A percentile compares a stretch with the other conserved stretches of the same genome.
Conservation (phyloP, 495 filamentous ascomycete genomes). For the Hyaloscypha hepaticicola region DNA sequence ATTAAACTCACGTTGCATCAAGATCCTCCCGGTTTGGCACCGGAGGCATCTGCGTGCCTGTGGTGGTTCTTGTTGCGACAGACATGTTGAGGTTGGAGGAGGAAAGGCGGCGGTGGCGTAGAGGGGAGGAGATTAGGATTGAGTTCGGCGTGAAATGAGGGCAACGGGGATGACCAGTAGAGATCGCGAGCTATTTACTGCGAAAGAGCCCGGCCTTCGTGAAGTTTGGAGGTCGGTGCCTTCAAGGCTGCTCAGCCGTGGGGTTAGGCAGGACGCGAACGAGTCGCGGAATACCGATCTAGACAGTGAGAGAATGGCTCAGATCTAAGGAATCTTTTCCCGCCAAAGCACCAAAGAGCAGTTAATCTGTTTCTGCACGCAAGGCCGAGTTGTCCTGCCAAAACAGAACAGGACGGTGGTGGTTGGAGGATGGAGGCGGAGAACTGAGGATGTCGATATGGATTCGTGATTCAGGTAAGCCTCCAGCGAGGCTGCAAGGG, state of each 20-base stretch:
- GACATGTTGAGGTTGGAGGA: constrained; percentile 23
- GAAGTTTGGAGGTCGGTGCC: neutral
- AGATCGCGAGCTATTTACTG: neutral
- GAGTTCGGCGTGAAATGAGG: neutral
- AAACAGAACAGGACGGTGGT: constrained; percentile 1
- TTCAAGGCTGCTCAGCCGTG: constrained; percentile 9
- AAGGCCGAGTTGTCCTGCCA: constrained; percentile 3
- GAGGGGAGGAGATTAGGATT: neutral
- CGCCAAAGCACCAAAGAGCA: neutral
- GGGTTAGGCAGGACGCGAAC: constrained; percentile 20
- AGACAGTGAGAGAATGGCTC: neutral
- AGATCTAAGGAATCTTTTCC: neutral
- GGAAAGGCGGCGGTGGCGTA: neutral
- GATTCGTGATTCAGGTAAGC: constrained; percentile 23
- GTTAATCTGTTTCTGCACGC: constrained; percentile 5
- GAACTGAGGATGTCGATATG: constrained; percentile 9
- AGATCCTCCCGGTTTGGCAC: constrained; percentile 79
- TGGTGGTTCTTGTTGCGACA: constrained; percentile 10
- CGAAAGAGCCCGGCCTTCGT: neutral
- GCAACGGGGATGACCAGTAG: neutral
- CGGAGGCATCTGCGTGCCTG: constrained; percentile 40
- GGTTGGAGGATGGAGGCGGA: neutral
- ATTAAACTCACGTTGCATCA: constrained; percentile 67
- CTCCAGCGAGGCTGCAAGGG: neutral
- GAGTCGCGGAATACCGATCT: constrained; percentile 1